Evolutionary conservation across 441 rosid genomes (phyloP), one percentile per base, ranked within the genome.

Genomic region (Codiaeum variegatum): DNA sequence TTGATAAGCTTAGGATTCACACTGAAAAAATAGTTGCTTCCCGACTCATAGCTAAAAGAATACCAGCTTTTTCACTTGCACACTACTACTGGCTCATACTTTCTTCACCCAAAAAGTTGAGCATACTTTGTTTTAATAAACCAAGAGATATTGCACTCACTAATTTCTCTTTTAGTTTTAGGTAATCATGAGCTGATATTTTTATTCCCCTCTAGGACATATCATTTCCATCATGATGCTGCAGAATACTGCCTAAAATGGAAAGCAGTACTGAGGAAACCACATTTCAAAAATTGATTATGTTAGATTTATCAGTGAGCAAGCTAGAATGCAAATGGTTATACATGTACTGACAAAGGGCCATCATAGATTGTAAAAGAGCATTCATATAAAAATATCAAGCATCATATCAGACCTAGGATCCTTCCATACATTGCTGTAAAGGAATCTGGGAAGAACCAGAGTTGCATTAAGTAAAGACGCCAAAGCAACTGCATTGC

Each of bases 381-480:
- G 32, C 42, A 61, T 59, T 69, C 15, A 29, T 5, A 67, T 66
- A 36, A 62, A 71, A 65, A 69, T 38, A 12, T 42, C 67, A 73
- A 34, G 70, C 67, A 31, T 15, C 24, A 55, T 82, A 29, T 36
- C 84, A 69, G 75, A 90, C 97, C 97, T 94, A 1, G 97, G 94
- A 86, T 94, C 99, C 79, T 88, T 92, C 99, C 97, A 92, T 15
- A 92, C 96, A 70, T 88, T 94, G 89, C 99, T 94, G 87, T 91
- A 91, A 46, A 90, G 90, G 82, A 94, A 92, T 83, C 77, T 85
- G 10, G 97, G 99, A 76, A 91, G 80, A 78, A 88, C 85, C 69
- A 94, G 81, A 63, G 92, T 88, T 42, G 94, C 94, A 9, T 92
- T 88, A 19, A 92, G 92, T 66, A 91, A 78, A 62, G 89, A 82